These are phyloP conservation scores for Arthrobotrys sphaeroides DNA, from an alignment of 2,329 filamentous ascomycete genomes.

Conservation along the genomic window DNA sequence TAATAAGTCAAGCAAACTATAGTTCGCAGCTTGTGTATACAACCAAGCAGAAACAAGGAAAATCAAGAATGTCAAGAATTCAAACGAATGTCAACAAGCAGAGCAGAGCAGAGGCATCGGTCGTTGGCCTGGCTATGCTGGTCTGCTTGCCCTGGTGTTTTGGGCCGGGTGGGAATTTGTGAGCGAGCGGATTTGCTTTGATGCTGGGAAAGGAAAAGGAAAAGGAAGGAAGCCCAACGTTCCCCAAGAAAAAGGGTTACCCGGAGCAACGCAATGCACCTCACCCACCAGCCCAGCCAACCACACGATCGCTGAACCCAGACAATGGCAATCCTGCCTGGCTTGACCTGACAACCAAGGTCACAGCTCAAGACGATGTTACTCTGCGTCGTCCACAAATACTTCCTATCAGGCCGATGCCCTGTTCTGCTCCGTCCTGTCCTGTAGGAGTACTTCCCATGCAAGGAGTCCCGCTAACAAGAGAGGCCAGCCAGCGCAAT, in stretches of 20 bases:
- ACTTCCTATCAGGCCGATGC: too few relatives aligned
- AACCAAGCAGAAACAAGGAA: too few relatives aligned
- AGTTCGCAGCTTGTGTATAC: too few relatives aligned
- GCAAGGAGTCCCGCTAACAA: too few relatives aligned
- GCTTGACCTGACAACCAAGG: background rate
- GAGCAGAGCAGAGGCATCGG: background rate
- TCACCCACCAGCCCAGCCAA: background rate
- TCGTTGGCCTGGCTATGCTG: background rate
- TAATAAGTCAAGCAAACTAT: too few relatives aligned
- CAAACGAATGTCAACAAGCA: constrained; percentile 51
- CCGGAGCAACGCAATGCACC: constrained; percentile 34
- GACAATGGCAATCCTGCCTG: too few relatives aligned
- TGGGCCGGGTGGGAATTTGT: background rate
- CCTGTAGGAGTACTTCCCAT: too few relatives aligned
- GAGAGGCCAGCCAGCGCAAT: too few relatives aligned
- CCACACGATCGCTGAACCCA: background rate
- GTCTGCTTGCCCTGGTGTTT: background rate
- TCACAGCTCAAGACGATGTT: too few relatives aligned
- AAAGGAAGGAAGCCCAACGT: background rate
- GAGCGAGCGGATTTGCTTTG: constrained; percentile 36
- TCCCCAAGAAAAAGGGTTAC: constrained; percentile 29
- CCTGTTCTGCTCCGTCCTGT: too few relatives aligned
- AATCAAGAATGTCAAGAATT: too few relatives aligned
- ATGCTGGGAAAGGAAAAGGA: constrained; percentile 3
- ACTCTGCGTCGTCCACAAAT: too few relatives aligned